Conservation (phyloP, 2,329 filamentous ascomycete genomes). For the Ceratocystis harringtonii region DNA sequence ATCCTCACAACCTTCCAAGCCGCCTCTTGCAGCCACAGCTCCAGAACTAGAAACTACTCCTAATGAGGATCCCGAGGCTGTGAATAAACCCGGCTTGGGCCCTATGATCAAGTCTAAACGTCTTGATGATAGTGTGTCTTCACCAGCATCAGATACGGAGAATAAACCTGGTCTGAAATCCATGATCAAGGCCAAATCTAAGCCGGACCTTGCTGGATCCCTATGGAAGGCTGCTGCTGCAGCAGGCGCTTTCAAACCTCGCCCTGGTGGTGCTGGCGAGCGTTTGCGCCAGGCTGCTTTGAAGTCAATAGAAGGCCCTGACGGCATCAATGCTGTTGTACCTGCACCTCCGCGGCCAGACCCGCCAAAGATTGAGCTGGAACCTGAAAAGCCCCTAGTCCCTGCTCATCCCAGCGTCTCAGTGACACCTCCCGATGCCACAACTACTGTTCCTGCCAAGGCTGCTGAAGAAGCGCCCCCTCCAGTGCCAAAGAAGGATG, state of each 20-base stretch:
- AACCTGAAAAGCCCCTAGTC: conserved; percentile 25
- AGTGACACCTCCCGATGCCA: conserved; percentile 20
- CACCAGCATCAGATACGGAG: conserved; percentile 22
- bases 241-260: conserved; percentile 58
- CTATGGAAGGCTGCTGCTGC: conserved; percentile 68
- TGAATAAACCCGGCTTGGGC: conserved; percentile 54
- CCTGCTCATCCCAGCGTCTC: conserved; percentile 7
- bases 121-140: conserved; percentile 36
- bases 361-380: conserved; percentile 14
- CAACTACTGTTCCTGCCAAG: not conserved
- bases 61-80: conserved; percentile 20
- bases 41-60: conserved; percentile 20
- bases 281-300: conserved; percentile 50
- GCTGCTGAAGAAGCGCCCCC: conserved; percentile 17
- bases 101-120: conserved; percentile 69
- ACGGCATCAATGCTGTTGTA: conserved; percentile 81
- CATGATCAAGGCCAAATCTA: conserved; percentile 75
- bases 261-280: conserved; percentile 73
- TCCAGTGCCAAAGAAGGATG: conserved; percentile 21
- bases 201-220: conserved; percentile 55
- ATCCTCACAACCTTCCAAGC: conserved; percentile 16
- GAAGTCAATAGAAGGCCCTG: conserved; percentile 52
- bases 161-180: conserved; percentile 67
- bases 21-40: conserved; percentile 13
- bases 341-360: conserved; percentile 51